A percentile compares a stretch with the other conserved stretches of the same genome.
Evolutionary conservation across 768 basidiomycete genomes (phyloP).

Genomic region (Xerocomellus amylosporus): DNA sequence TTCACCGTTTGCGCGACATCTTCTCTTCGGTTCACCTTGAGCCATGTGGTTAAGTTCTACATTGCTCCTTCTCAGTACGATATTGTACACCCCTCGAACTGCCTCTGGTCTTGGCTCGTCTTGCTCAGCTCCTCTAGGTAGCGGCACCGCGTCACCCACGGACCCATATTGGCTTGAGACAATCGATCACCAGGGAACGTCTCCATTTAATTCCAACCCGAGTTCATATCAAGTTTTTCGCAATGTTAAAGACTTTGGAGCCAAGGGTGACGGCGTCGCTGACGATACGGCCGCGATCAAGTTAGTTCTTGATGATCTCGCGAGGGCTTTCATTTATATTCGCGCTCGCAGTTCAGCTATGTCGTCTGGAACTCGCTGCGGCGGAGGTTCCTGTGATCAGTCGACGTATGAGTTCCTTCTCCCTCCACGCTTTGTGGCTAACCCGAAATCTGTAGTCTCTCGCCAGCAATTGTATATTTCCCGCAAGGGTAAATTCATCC

Average conservation of each 20-base stretch:
- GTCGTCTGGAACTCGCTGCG: constrained; percentile 58
- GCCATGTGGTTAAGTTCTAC: constrained; percentile 8
- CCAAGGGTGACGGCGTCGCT: constrained; percentile 59
- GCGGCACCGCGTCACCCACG: constrained; percentile 42
- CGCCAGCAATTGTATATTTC: constrained; percentile 75
- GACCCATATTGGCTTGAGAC: constrained; percentile 66
- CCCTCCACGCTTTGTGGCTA: not conserved
- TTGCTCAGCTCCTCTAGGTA: constrained; percentile 45
- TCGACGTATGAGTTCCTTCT: constrained; percentile 40
- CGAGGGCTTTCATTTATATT: constrained; percentile 2
- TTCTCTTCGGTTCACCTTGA: not conserved
- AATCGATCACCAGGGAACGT: constrained; percentile 69
- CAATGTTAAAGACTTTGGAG: constrained; percentile 65
- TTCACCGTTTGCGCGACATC: not conserved
- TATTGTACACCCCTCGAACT: constrained; percentile 1
- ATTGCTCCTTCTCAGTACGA: constrained; percentile 9
- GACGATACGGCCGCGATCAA: constrained; percentile 80
- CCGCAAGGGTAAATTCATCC: constrained; percentile 51
- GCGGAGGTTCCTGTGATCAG: constrained; percentile 44
- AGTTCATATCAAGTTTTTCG: constrained; percentile 66
- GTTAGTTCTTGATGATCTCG: constrained; percentile 28
- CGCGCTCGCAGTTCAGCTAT: constrained; percentile 53
- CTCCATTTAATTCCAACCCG: constrained; percentile 57
- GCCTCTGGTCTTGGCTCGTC: constrained; percentile 41
- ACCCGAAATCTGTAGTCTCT: constrained; percentile 15